phyloP scores from a whole-genome alignment of 2,329 filamentous ascomycete species.

The Chalara sp. region DNA sequence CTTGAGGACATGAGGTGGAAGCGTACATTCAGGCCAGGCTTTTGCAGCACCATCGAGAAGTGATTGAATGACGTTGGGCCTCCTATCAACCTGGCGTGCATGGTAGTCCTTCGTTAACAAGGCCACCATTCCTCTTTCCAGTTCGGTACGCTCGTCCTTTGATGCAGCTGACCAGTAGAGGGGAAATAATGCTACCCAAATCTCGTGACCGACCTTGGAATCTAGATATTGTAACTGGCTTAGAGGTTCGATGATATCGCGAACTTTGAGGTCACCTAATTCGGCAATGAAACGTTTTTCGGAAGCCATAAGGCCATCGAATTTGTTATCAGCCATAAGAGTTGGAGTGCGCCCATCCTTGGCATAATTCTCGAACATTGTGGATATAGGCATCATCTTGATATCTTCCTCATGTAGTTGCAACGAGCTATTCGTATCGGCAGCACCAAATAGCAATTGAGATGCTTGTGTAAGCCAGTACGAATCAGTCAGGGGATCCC shows the following conservation, averaged over 20 bases:
- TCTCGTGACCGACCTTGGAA: slow-evolving; percentile 70
- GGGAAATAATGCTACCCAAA: slow-evolving; percentile 89
- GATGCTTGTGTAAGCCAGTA: slow-evolving; percentile 97
- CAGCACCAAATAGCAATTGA: slow-evolving; percentile 82
- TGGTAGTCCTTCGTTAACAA: slow-evolving; percentile 95
- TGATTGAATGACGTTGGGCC: slow-evolving; percentile 92
- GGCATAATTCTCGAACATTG: slow-evolving; percentile 65
- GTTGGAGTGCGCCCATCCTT: slow-evolving; percentile 60
- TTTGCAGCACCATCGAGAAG: slow-evolving; percentile 82
- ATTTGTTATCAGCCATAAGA: slow-evolving; percentile 73
- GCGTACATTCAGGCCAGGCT: slow-evolving; percentile 79
- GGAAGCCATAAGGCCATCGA: slow-evolving; percentile 69
- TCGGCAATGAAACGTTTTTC: slow-evolving; percentile 82
- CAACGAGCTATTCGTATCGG: slow-evolving; percentile 75
- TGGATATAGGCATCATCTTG: slow-evolving; percentile 65
- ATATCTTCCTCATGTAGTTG: slow-evolving; percentile 82
- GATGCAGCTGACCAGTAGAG: slow-evolving; percentile 87
- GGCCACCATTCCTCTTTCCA: slow-evolving; percentile 86
- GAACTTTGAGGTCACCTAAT: slow-evolving; percentile 76
- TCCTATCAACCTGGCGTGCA: slow-evolving; percentile 84
- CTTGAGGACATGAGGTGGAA: slow-evolving; percentile 94
- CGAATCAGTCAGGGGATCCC: slow-evolving; percentile 89
- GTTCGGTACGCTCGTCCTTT: slow-evolving; percentile 80
- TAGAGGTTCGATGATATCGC: slow-evolving; percentile 84
- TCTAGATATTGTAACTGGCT: slow-evolving; percentile 90